Base-by-base conservation (phyloP, 495 filamentous ascomycete genomes). In the Aspergillus carlsbadensis region DNA sequence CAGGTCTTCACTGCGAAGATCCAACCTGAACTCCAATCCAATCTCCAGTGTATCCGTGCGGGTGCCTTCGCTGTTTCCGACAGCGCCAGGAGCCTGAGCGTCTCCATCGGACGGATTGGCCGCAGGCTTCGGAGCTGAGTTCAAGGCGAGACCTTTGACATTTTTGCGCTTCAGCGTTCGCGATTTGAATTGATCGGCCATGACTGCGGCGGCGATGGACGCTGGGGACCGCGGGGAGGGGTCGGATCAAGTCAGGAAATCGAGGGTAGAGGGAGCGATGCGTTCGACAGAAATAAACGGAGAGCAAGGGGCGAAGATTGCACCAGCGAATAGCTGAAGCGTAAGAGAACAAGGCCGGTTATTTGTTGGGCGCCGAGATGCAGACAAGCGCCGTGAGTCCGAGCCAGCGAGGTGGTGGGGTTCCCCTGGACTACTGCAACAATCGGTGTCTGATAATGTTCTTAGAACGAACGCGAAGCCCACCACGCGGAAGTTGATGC, bases 101-200 rank as follows among this genome's bases (percentile, higher is more conserved):
- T 81, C 87, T 64, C 71, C 77, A 60, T 79, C 81, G 18, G 85
- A 81, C 11, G 84, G 76, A 6, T 80, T 83, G 10, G 78, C 61
- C 33, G 79, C 53, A 54, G 78, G 72, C n/a, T 85, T 78, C 20
- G 87, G 84, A 15, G 88, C 80, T 17, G 85, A 81, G 61, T 81
- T 87, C 63, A 98, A 75, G 49, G 88, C 90, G 15, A 98, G 85
- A n/a, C 92, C 94, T 71, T 96, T 98, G 70, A 92, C 84, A 69
- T 97, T 98, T 82, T 97, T 96, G 76, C 93, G 87, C 84, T 96
- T 96, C 81, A 98, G 83, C 46, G 95, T 92, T 76, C 89, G 87
- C 65, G 87, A 84, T 65, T 92, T 87, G 68, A 97, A 95, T 64
- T 78, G 72, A 72, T 95, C 92, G 60, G 88, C 80, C 91, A 96